Base-by-base conservation (phyloP, 306 rosid genomes). In the Casuarina glauca region DNA sequence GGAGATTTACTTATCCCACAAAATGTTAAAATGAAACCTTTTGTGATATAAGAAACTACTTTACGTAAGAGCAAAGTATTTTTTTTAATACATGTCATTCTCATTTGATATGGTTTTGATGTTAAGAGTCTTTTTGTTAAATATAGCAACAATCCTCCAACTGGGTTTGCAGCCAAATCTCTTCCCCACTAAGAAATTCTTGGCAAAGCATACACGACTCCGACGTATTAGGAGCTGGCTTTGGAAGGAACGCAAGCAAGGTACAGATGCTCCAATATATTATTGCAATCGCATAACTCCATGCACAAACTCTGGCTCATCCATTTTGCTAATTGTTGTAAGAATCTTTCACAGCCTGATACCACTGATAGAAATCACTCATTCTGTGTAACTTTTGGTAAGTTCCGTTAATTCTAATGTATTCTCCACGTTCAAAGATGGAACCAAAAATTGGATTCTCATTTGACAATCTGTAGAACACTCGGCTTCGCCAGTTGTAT, bases 221-320 rank as follows among this genome's bases (percentile, higher is more conserved):
- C 86, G 52, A 64, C 69, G 64, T 64, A 38, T 42, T 64, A 52
- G 71, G 71, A 41, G 70, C 17, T 41, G 49, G 81, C 66, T 12
- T 76, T 64, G 32, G 35, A 67, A 67, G 32, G 32, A 26, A 26
- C 32, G 32, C 32, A 26, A 26, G 32, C 32, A 26, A 26, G 32
- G 35, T 41, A 36, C 4, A 42, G 50, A 42, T 42, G 16, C 71
- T 67, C 26, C 71, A 67, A 42, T 43, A 36, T 62, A 62, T 58
- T 17, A 43, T 13, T 62, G 19, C 68, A 13, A 3, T 2, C 11
- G 54, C 17, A 50, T 35, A 55, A 19, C 36, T 20, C 32, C 13
- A 50, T 19, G 36, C 62, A 58, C 6, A 9, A 8, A 42, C 6
- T 67, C 17, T 41, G 71, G 71, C 36, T 67, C 49, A 7, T 9